These are phyloP conservation scores for Russula sp. DNA, from an alignment of 768 basidiomycete species.

Conservation along the genomic window DNA sequence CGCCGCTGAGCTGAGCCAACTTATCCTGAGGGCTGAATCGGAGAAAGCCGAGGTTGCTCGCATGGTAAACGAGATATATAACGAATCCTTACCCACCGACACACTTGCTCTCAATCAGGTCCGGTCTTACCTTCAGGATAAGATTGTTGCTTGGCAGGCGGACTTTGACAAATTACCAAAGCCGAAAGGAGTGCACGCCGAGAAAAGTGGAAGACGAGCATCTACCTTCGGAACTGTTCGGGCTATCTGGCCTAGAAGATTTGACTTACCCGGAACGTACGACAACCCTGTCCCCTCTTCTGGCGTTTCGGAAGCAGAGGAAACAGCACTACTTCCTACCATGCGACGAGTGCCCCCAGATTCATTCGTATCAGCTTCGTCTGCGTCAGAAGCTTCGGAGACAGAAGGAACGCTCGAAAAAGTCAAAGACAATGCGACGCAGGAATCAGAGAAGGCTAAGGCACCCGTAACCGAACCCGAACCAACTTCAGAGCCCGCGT, in stretches of 20 bases:
- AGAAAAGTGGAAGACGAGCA: constrained; percentile 45
- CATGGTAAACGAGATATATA: constrained; percentile 75
- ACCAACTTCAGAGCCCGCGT: constrained; percentile 4
- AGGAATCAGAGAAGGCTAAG: not conserved
- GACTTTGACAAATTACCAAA: constrained; percentile 86
- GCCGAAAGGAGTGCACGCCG: constrained; percentile 47
- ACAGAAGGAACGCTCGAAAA: constrained; percentile 41
- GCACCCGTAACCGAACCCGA: constrained; percentile 1
- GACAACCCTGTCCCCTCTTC: constrained; percentile 55
- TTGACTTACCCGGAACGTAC: constrained; percentile 48
- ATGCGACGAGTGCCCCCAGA: constrained; percentile 47
- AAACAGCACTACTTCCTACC: constrained; percentile 38
- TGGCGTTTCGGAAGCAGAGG: constrained; percentile 70
- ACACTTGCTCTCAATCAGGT: constrained; percentile 85
- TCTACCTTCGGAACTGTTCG: constrained; percentile 64
- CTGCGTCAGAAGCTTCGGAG: constrained; percentile 69
- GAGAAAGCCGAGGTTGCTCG: constrained; percentile 68
- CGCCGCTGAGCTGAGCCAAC: constrained; percentile 52
- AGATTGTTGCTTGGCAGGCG: constrained; percentile 93
- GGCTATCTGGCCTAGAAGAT: constrained; percentile 63
- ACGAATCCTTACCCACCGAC: constrained; percentile 73
- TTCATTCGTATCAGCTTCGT: constrained; percentile 48
- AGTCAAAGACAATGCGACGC: constrained; percentile 22
- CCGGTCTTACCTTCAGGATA: constrained; percentile 82
- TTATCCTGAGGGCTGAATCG: constrained; percentile 67